Base-by-base conservation (phyloP, 2,329 filamentous ascomycete genomes). In the Albophoma yamanashiensis region DNA sequence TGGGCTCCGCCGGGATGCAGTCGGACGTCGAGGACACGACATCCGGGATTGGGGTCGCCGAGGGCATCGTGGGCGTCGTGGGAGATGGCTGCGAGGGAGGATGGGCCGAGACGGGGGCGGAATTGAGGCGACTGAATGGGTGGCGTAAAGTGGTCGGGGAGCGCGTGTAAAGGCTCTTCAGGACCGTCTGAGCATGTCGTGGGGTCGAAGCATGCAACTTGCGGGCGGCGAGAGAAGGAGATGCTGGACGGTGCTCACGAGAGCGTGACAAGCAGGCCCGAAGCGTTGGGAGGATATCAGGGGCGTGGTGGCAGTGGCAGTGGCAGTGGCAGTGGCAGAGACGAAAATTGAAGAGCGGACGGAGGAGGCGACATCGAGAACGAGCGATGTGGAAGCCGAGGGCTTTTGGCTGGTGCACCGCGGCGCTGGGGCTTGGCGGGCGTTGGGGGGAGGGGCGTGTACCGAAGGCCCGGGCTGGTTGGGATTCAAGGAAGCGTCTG, bases 1-100 rank as follows among this genome's bases (percentile, higher is more conserved):
- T 65, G 59, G 76, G 74, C 64, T 81, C 78, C 62, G 78, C 72
- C 25, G 79, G 76, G 42, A 78, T 73, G 68, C 74, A 75, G 64
- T 75, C 73, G 58, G 73, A 65, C 40, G 73, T 69, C 36, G 77
- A 71, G 62, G 75, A 70, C 62, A 74, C 72, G 45, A 78, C 69
- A 62, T 75, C 68, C 63, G 75, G 75, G 61, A 77, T 73, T 58
- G 68, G 69, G 58, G 68, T 66, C 61, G 68, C 64, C 22, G 70
- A 67, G 58, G 69, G 66, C 70, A 75, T 74, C 62, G 65, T 71
- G 65, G 61, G 59, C 38, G 59, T 58, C 9, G 55, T 59, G 60
- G 17, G 61, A 60, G 61, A 65, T 58, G 22, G 58, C 60, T 36
- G 57, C 45, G 62, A 56, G 58, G 53, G 50, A 36, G 39, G 50